Conservation (phyloP, 306 rosid genomes). For the Acacia crassicarpa region DNA sequence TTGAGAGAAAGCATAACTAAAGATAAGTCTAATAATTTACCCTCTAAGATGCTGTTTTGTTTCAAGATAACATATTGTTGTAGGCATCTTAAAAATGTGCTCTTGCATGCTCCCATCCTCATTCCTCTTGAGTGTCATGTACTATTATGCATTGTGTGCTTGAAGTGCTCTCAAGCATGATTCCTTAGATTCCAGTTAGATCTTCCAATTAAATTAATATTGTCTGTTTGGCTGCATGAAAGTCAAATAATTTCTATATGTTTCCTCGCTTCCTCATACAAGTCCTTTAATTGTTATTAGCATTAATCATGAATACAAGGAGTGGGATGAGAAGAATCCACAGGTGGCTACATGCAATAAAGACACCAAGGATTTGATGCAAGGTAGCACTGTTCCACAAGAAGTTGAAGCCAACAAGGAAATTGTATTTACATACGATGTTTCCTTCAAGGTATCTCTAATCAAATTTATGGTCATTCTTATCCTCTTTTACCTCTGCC, state of each 20-base stretch:
- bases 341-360: conserved; percentile 63
- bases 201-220: neutral
- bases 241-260: neutral
- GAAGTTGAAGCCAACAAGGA: conserved; percentile 65
- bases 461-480: neutral
- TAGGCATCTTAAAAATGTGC: neutral
- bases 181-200: neutral
- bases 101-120: neutral
- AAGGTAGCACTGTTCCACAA: conserved; percentile 62
- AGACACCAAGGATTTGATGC: conserved; percentile 59
- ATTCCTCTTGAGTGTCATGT: neutral
- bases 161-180: neutral
- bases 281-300: conserved; percentile 37
- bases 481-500: neutral
- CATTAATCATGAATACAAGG: conserved; percentile 65
- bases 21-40: neutral
- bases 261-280: conserved; percentile 3
- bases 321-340: conserved; percentile 55
- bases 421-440: conserved; percentile 66
- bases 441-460: conserved; percentile 58
- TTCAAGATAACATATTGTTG: neutral
- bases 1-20: neutral
- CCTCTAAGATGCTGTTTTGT: neutral
- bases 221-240: neutral
- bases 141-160: neutral